These are phyloP conservation scores for Megacollybia marginata DNA, from an alignment of 768 basidiomycete species.

Conservation along the genomic window DNA sequence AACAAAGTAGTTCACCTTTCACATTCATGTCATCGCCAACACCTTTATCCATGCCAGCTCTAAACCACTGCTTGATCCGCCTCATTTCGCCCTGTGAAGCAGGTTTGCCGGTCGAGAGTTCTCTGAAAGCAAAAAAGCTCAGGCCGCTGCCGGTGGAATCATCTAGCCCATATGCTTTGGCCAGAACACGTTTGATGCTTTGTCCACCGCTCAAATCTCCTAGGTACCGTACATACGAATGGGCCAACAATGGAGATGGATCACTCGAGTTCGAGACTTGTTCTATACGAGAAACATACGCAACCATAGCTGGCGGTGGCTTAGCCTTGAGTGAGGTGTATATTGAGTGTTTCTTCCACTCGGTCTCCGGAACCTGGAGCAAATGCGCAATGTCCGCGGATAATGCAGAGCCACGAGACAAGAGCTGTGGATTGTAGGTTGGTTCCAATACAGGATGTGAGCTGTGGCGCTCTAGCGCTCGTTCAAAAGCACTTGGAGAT, in stretches of 20 bases:
- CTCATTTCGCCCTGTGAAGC: conserved; percentile 55
- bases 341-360: conserved; percentile 52
- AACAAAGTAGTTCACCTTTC: conserved; percentile 27
- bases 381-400: conserved; percentile 64
- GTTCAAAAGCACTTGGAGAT: conserved; percentile 42
- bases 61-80: conserved; percentile 69
- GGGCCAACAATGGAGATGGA: conserved; percentile 56
- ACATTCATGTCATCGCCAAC: conserved; percentile 30
- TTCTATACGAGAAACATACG: conserved; percentile 48
- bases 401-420: conserved; percentile 53
- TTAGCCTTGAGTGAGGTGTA: conserved; percentile 36
- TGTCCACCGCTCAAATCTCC: conserved; percentile 80
- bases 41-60: conserved; percentile 45
- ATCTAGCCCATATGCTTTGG: conserved; percentile 60
- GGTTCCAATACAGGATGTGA: conserved; percentile 56
- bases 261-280: conserved; percentile 36
- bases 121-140: conserved; percentile 64
- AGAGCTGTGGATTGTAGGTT: conserved; percentile 64
- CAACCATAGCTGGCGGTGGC: conserved; percentile 39
- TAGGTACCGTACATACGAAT: conserved; percentile 78
- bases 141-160: conserved; percentile 44
- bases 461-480: conserved; percentile 50
- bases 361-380: conserved; percentile 37
- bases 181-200: conserved; percentile 52
- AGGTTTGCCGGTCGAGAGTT: conserved; percentile 36